Conservation (phyloP, 352 stramenopile genomes). For the Lagenidium sp. region DNA sequence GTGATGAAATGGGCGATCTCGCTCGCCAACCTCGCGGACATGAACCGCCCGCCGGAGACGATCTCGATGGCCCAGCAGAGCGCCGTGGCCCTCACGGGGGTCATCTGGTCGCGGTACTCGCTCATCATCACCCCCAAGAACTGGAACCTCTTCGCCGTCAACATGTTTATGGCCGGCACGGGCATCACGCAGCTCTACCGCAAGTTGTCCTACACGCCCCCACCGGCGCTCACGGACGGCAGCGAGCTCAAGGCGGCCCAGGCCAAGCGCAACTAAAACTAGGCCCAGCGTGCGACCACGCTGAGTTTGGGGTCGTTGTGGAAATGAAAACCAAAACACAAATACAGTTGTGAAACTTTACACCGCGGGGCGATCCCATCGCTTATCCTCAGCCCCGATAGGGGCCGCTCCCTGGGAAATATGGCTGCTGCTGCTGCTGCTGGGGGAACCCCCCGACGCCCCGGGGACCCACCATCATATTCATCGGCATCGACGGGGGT, state of each 20-base stretch:
- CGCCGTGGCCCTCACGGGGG: constrained; percentile 67
- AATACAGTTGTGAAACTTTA: neutral
- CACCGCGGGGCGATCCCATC: too few relatives aligned
- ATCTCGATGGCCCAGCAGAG: constrained; percentile 80
- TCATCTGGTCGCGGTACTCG: constrained; percentile 89
- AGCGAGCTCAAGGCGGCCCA: neutral
- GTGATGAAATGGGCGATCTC: constrained; percentile 87
- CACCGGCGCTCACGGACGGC: neutral
- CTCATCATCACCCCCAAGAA: constrained; percentile 86
- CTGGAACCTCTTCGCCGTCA: constrained; percentile 88
- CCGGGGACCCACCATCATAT: constrained; percentile 5
- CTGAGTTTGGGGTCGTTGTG: too few relatives aligned
- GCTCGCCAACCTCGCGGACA: constrained; percentile 82
- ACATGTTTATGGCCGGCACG: constrained; percentile 85
- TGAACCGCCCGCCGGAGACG: constrained; percentile 65
- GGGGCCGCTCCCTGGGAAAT: too few relatives aligned
- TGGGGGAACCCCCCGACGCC: neutral
- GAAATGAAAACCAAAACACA: neutral
- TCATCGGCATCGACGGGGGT: too few relatives aligned
- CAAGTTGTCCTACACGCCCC: constrained; percentile 48
- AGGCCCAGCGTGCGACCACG: too few relatives aligned
- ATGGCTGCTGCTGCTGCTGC: constrained; percentile 1
- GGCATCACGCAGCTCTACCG: constrained; percentile 78
- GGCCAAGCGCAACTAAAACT: constrained; percentile 4
- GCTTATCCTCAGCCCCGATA: constrained; percentile 8